phyloP scores from a whole-genome alignment of 2,329 filamentous ascomycete species.

The Thielaviopsis cerberus region DNA sequence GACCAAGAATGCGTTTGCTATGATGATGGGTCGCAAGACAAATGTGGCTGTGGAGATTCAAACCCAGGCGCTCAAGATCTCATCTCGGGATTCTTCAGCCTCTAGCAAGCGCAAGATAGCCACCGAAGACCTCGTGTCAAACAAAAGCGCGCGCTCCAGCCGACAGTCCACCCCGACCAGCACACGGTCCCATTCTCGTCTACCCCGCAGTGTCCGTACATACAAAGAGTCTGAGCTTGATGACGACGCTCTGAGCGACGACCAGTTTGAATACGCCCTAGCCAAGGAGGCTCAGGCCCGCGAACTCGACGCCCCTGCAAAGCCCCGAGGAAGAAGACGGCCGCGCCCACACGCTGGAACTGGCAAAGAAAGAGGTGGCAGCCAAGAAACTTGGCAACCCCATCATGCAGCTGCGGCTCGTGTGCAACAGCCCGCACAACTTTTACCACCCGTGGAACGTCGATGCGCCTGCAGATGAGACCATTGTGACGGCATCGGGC shows the following conservation, averaged over 20 bases:
- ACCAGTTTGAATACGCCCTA: constrained; percentile 65
- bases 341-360: constrained; percentile 45
- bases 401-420: constrained; percentile 74
- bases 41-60: not conserved
- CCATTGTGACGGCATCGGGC: constrained; percentile 68
- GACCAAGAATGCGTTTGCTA: constrained; percentile 28
- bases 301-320: constrained; percentile 41
- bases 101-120: constrained; percentile 16
- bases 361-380: constrained; percentile 74
- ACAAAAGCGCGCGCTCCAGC: constrained; percentile 59
- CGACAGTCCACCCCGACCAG: constrained; percentile 54
- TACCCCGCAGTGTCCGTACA: constrained; percentile 17
- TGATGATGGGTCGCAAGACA: constrained; percentile 29
- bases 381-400: constrained; percentile 87
- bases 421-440: constrained; percentile 87
- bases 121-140: constrained; percentile 17
- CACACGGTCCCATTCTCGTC: constrained; percentile 29
- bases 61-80: not conserved
- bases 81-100: not conserved
- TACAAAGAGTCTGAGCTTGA: constrained; percentile 32
- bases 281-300: constrained; percentile 38
- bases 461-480: constrained; percentile 50
- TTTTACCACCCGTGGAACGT: constrained; percentile 82
- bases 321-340: not conserved
- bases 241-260: constrained; percentile 52